These are phyloP conservation scores for Petasospora rhodanensis DNA, from an alignment of 1,139 yeast species.

Conservation along the genomic window DNA sequence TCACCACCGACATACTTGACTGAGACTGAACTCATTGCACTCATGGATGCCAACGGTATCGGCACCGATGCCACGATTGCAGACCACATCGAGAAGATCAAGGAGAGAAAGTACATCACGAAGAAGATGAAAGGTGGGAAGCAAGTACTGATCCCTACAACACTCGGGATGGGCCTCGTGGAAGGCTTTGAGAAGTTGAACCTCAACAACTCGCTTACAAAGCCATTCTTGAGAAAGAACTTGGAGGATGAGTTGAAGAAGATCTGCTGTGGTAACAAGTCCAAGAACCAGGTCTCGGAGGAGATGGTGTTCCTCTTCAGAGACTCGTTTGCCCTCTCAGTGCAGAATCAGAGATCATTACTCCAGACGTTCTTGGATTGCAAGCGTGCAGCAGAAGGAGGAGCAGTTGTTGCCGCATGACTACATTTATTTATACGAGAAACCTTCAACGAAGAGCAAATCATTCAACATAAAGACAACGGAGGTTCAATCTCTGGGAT, in stretches of 20 bases:
- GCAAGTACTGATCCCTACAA: conserved; percentile 65
- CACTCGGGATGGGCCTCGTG: conserved; percentile 80
- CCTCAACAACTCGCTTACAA: conserved; percentile 71
- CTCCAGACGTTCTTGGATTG: conserved; percentile 17
- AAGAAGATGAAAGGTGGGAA: conserved; percentile 40
- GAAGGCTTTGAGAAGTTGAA: conserved; percentile 85
- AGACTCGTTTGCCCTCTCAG: conserved; percentile 35
- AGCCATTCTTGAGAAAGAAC: conserved; percentile 79
- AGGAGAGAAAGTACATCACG: conserved; percentile 59
- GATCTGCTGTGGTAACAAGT: conserved; percentile 61
- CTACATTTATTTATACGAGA: no score
- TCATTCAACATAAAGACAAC: conserved; percentile 34
- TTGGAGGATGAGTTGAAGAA: conserved; percentile 64
- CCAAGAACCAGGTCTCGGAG: conserved; percentile 50
- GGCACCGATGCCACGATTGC: conserved; percentile 99
- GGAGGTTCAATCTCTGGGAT: conserved; percentile 87
- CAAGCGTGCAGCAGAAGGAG: conserved; percentile 15
- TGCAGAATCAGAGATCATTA: conserved; percentile 17
- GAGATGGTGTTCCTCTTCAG: conserved; percentile 58
- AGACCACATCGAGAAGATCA: conserved; percentile 86
- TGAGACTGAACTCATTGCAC: conserved; percentile 84
- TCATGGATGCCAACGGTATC: conserved; percentile 96
- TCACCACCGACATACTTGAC: conserved; percentile 80
- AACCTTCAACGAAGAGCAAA: not conserved
- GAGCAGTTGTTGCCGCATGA: no score